Conservation (phyloP, 495 filamentous ascomycete species). For the Trichoderma gamsii region DNA sequence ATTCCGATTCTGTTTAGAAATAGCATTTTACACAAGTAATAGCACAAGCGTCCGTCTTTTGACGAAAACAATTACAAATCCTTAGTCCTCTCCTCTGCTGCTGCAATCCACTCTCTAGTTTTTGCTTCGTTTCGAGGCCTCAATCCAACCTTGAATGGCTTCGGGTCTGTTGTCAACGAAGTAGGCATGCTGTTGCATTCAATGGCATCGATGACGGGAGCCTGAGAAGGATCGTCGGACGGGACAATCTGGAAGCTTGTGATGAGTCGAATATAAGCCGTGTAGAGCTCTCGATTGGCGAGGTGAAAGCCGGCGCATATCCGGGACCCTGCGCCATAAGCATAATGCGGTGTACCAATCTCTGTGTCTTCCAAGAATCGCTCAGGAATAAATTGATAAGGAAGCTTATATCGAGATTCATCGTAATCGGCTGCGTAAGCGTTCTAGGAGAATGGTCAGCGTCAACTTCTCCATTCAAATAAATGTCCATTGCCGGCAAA, state of each 20-base stretch:
- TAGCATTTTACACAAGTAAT: not conserved
- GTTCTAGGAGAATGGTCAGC: conserved; percentile 36
- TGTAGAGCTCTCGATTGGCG: conserved; percentile 62
- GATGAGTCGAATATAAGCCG: conserved; percentile 62
- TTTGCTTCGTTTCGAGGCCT: conserved; percentile 38
- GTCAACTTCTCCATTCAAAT: not conserved
- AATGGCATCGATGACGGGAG: conserved; percentile 53
- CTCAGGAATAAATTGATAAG: conserved; percentile 54
- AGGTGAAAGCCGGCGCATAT: conserved; percentile 70
- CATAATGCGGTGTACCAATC: conserved; percentile 62
- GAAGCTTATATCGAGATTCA: conserved; percentile 55
- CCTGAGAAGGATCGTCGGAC: conserved; percentile 33
- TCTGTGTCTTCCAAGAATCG: conserved; percentile 56
- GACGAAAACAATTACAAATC: conserved; percentile 32
- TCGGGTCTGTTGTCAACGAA: conserved; percentile 63
- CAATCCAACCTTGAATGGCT: conserved; percentile 59
- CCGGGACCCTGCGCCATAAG: conserved; percentile 62
- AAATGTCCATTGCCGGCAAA: conserved; percentile 15
- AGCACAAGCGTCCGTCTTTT: not conserved
- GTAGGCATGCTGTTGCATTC: conserved; percentile 59
- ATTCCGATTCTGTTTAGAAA: not conserved
- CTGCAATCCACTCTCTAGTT: conserved; percentile 46
- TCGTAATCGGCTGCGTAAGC: conserved; percentile 68
- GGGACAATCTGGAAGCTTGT: conserved; percentile 48
- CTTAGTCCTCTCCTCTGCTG: conserved; percentile 54